A percentile compares a stretch with the other conserved stretches of the same genome.
These are phyloP conservation scores for Sphaerulina populicola DNA, from an alignment of 2,329 filamentous ascomycete species.

Conservation along the genomic window DNA sequence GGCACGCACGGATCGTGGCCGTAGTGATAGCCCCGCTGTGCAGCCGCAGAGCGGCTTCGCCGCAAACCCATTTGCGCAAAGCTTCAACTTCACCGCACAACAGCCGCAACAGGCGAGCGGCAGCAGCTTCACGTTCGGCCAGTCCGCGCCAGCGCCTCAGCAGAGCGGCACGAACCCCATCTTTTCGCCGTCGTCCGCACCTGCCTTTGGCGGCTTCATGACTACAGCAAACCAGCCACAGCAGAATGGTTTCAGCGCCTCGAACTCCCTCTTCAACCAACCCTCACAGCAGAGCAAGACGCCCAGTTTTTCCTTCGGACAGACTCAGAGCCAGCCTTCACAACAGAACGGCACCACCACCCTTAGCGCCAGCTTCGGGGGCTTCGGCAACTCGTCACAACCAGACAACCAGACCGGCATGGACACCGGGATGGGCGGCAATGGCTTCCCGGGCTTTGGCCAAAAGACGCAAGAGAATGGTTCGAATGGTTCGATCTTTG, in stretches of 20 bases:
- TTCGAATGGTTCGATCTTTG: slow-evolving; percentile 6
- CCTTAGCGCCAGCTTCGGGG: slow-evolving; percentile 16
- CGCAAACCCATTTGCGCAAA: slow-evolving; percentile 10
- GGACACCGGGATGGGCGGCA: slow-evolving; percentile 3
- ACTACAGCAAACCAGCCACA: slow-evolving; percentile 12
- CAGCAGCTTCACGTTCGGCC: slow-evolving; percentile 15
- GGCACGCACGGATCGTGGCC: slow-evolving; percentile 10
- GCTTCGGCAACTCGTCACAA: slow-evolving; percentile 15
- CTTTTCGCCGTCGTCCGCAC: slow-evolving; percentile 15
- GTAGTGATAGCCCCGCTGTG: slow-evolving; percentile 16
- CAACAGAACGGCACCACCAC: slow-evolving; percentile 17
- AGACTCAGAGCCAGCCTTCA: slow-evolving; percentile 8
- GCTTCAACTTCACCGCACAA: slow-evolving; percentile 15
- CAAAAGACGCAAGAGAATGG: slow-evolving; percentile 14
- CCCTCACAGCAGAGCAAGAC: slow-evolving; percentile 13
- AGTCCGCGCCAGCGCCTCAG: slow-evolving; percentile 12
- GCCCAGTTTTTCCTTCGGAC: slow-evolving; percentile 15
- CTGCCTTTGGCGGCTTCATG: slow-evolving; percentile 13
- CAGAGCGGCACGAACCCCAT: slow-evolving; percentile 13
- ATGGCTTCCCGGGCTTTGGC: slow-evolving; percentile 14
- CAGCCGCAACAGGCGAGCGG: slow-evolving; percentile 10
- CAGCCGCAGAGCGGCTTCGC: slow-evolving; percentile 10
- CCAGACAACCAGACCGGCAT: slow-evolving; percentile 11
- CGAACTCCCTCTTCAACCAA: slow-evolving; percentile 16
- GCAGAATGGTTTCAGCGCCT: slow-evolving; percentile 18